A percentile compares a stretch with the other conserved stretches of the same genome.
These are phyloP conservation scores for Saccharomycopsis crataegensis DNA, from an alignment of 1,139 yeast species.

Conservation along the genomic window DNA sequence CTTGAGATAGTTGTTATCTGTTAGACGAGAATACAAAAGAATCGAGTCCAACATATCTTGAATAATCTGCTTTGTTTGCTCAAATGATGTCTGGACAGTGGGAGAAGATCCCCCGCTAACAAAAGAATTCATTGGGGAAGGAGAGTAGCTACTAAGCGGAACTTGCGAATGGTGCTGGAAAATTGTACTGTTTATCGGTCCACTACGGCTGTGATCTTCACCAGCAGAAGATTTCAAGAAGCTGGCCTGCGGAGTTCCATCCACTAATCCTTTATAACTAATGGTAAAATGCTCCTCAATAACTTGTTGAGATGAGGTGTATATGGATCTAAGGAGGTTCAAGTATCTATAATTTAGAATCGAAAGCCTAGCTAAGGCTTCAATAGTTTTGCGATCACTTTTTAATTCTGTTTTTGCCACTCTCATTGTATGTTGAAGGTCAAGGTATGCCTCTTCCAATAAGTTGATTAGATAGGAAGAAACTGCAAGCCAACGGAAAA, in stretches of 20 bases:
- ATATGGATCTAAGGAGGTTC: not conserved
- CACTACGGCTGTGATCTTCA: too few species aligned
- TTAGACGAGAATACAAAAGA: constrained; percentile 5
- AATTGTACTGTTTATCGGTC: too few species aligned
- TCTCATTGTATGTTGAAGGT: not conserved
- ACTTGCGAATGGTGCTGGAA: too few species aligned
- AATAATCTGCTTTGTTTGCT: constrained; percentile 5
- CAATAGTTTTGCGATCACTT: not conserved
- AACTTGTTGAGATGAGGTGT: not conserved
- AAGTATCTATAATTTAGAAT: constrained; percentile 1
- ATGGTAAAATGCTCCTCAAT: not conserved
- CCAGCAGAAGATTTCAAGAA: too few species aligned
- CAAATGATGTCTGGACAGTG: not conserved
- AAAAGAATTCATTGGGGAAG: not conserved
- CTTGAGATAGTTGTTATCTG: constrained; percentile 7
- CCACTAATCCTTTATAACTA: too few species aligned
- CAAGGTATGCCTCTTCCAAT: constrained; percentile 4
- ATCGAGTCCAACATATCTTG: constrained; percentile 15
- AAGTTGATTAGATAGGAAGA: constrained; percentile 1
- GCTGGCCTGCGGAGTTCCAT: too few species aligned
- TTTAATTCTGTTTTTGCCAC: not conserved
- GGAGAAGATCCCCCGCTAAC: not conserved
- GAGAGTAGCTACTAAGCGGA: too few species aligned
- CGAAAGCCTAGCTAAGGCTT: not conserved
- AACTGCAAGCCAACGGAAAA: constrained; percentile 59